phyloP scores from a whole-genome alignment of 2,329 filamentous ascomycete species.

The Stachybotrys chartarum region DNA sequence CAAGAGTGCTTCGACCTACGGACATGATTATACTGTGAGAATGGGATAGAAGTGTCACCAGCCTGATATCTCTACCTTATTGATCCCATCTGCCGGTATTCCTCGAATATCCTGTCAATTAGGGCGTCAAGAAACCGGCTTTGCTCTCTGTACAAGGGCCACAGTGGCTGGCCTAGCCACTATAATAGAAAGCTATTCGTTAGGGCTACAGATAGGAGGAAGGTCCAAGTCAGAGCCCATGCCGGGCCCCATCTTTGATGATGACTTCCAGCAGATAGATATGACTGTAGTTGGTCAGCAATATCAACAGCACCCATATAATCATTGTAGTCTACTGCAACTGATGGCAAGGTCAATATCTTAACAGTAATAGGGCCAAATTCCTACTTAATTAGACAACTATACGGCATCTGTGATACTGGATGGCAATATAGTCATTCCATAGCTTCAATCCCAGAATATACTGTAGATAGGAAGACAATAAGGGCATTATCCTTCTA shows the following conservation, averaged over 20 bases:
- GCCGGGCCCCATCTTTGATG: background rate
- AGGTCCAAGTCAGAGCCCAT: background rate
- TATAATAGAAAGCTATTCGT: background rate
- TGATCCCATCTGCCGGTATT: too few species aligned
- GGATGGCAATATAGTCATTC: too few species aligned
- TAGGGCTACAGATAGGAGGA: background rate
- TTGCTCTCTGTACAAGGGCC: background rate
- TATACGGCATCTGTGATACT: too few species aligned
- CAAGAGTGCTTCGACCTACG: too few species aligned
- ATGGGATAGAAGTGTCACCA: too few species aligned
- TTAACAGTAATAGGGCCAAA: slow-evolving; percentile 2
- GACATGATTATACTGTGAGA: too few species aligned
- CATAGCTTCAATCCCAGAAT: too few species aligned
- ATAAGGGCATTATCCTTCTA: too few species aligned
- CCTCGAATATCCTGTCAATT: background rate
- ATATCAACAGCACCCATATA: slow-evolving; percentile 6
- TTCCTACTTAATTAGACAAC: too few species aligned
- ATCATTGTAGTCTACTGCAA: slow-evolving; percentile 5
- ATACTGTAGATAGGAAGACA: too few species aligned
- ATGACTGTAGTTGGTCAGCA: slow-evolving; percentile 3
- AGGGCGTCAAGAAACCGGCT: background rate
- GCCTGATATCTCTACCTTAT: background rate
- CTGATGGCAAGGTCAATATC: slow-evolving; percentile 3
- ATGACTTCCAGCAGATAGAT: background rate
- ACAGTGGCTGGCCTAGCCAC: background rate